These are phyloP conservation scores for Rhizophora mangle DNA, from an alignment of 345 rosid genomes.

Conservation along the genomic window DNA sequence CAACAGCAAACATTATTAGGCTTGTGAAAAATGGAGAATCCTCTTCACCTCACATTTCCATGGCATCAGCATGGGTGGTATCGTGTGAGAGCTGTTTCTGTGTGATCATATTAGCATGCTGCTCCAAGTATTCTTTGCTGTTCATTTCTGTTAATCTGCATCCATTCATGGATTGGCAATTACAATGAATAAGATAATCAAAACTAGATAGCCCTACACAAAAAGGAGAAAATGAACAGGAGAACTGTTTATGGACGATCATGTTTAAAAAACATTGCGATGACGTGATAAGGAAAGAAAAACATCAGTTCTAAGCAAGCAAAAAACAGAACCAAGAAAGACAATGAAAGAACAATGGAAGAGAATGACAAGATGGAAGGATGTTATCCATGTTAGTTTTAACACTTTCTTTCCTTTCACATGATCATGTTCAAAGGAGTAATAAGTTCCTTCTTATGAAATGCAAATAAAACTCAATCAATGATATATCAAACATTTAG, in stretches of 20 bases:
- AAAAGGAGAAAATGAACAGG: too few species aligned
- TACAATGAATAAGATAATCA: not conserved
- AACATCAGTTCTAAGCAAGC: too few species aligned
- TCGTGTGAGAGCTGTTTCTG: constrained; percentile 26
- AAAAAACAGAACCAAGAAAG: too few species aligned
- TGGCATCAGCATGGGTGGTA: not conserved
- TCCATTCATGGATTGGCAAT: not conserved
- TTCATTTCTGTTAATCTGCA: constrained; percentile 94
- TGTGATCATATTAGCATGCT: constrained; percentile 41
- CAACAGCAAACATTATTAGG: not conserved
- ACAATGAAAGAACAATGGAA: too few species aligned
- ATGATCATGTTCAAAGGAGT: too few species aligned
- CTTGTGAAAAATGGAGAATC: not conserved
- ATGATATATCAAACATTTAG: not conserved
- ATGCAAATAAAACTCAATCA: not conserved
- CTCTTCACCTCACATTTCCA: not conserved
- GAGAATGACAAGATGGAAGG: too few species aligned
- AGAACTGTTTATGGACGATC: not conserved
- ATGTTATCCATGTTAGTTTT: too few species aligned
- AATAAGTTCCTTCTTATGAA: too few species aligned
- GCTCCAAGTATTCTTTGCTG: constrained; percentile 89
- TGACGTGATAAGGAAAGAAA: not conserved
- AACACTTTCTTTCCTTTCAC: too few species aligned
- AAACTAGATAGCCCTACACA: too few species aligned
- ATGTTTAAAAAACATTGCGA: not conserved